Base-by-base conservation (phyloP, 2,329 filamentous ascomycete species). In the Claviceps sp. region DNA sequence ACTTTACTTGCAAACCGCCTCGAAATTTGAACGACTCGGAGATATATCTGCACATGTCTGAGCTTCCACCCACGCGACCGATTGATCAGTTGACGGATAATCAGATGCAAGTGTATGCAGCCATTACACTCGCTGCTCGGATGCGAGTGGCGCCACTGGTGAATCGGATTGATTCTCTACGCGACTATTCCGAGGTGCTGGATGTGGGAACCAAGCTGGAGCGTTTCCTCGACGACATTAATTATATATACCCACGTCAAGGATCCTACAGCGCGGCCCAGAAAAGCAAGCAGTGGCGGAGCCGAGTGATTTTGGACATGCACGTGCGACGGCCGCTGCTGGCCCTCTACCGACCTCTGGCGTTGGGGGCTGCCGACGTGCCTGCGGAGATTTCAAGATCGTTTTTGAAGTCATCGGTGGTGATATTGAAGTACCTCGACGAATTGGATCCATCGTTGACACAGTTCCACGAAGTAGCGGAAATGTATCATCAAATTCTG, bases 321-420 rank as follows among this genome's bases (percentile, higher is more conserved):
- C 75, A 78, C 53, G 70, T 76, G 8, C 72, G 76, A 7, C 69
- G 75, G 2, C 73, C 76, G 1, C 60, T 80, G 45, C 59, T 80
- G 17, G 72, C 73, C 1, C 64, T 80, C 5, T 80, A 80, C 60
- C 70, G 76, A 1, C 76, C 76, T 2, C 75, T 79, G 57, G 76
- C 74, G 4, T 65, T 80, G 55, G 73, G 75, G n/a, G 68, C 71
- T 3, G 61, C 68, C 5, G 73, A 75, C 50, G 72, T 71, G 2
- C 76, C 75, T 11, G 65, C 68, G 5, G 74, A 77, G 53, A 77
- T 80, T 38, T 69, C 73, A 47, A 70, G 73, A 26, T 68, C 72
- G 5, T 80, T 79, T 55, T 62, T 80, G 39, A 69, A 73, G 48
- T 78, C 75, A 0, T 78, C 73, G 2, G 77, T 78, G 69, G 69